Evolutionary conservation across 371 early-diverging fungal genomes (phyloP), one percentile per base, ranked within the genome.

Genomic region (Rhizopus delemar): DNA sequence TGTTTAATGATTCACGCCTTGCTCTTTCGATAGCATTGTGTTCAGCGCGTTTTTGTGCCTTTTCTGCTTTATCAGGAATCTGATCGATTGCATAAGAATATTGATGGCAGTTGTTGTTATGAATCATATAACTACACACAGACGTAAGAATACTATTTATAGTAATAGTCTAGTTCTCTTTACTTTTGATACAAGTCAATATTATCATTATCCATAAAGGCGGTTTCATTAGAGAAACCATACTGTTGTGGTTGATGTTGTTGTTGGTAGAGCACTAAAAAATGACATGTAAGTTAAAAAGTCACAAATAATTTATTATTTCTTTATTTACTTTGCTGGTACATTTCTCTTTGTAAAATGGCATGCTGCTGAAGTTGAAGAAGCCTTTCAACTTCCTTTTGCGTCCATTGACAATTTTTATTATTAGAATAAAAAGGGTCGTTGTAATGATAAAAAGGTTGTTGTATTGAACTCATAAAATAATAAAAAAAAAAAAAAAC

Each of bases 11-110:
- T 73, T 90, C 90, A 48, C 90, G 83, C 35, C 90, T 74, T 33
- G 87, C 88, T 36, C 90, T 78, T 65, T 90, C 90, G 57, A 87
- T 86, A 13, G 90, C 90, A 65, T 90, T 90, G 63, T 90, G 90
- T 48, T 81, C 86, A 35, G 87, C 89, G 32, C 89, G 77, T 61
- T 79, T 76, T 60, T 88, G 84, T 8, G 86, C 86, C 54, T 75
- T 66, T 49, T 83, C 84, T 22, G 84, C 86, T 54, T 77, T 75
- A 50, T 60, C 58, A 41, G 55, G 72, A 48, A 41, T 55, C 45
- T 63, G 54, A 31, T 15, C 57, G 7, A 13, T 39, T 22, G 22
- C 22, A 22, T 22, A 22, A 22, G 22, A 22, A 22, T 22, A 22
- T 22, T 22, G 22, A 22, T 22, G 22, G 22, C 22, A 1, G 22